Evolutionary conservation across 768 basidiomycete species (phyloP).

Genomic region (Thelephora aurantiotincta): DNA sequence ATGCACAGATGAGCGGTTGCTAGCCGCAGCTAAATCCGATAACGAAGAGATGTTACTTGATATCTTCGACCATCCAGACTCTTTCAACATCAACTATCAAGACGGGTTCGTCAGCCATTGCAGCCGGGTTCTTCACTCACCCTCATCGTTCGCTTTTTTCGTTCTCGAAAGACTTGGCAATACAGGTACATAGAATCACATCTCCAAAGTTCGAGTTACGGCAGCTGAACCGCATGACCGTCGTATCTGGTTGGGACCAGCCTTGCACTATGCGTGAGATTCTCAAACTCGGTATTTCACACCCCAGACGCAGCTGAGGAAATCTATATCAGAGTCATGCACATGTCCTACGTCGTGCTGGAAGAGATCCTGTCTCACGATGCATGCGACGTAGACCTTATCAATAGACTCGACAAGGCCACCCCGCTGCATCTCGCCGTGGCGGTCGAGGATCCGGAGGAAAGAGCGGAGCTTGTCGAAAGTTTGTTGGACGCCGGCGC

Average conservation of each 20-base stretch:
- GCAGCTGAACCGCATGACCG: neutral
- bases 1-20: constrained; percentile 47
- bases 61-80: constrained; percentile 33
- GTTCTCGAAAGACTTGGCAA: constrained; percentile 42
- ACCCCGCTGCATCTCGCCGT: constrained; percentile 75
- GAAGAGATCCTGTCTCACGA: constrained; percentile 64
- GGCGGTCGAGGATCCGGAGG: constrained; percentile 35
- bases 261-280: constrained; percentile 60
- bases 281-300: constrained; percentile 1
- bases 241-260: constrained; percentile 18
- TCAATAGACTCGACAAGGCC: constrained; percentile 51
- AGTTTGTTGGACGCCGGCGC: constrained; percentile 72
- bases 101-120: constrained; percentile 49
- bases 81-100: constrained; percentile 59
- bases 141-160: neutral
- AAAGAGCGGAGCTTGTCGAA: constrained; percentile 39
- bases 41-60: constrained; percentile 54
- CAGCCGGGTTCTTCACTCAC: neutral
- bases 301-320: constrained; percentile 4
- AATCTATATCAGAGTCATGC: constrained; percentile 25
- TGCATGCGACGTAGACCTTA: constrained; percentile 69
- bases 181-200: constrained; percentile 39
- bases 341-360: constrained; percentile 47
- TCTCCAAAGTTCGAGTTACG: neutral
- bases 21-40: constrained; percentile 62